These are phyloP conservation scores for Kwoniella europaea DNA, from an alignment of 768 basidiomycete genomes.

Conservation along the genomic window DNA sequence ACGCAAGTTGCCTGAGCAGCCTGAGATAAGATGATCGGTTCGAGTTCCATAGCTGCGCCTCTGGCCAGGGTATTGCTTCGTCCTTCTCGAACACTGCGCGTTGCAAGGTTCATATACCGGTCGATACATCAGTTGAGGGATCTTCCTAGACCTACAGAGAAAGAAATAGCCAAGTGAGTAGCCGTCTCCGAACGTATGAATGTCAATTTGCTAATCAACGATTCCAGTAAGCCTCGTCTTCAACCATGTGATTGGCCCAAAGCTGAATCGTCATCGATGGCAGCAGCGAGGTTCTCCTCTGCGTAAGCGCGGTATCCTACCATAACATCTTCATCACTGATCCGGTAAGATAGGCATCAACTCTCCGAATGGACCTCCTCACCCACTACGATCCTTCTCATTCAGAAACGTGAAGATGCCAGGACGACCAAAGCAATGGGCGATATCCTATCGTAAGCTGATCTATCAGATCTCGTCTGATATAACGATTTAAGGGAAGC, in stretches of 20 bases:
- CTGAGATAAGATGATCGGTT: neutral
- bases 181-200: neutral
- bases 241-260: slow-evolving; percentile 18
- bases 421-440: slow-evolving; percentile 47
- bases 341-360: slow-evolving; percentile 30
- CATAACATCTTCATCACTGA: neutral
- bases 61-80: neutral
- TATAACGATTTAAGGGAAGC: too few species aligned
- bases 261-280: slow-evolving; percentile 33
- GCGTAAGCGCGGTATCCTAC: slow-evolving; percentile 21
- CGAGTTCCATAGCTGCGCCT: neutral
- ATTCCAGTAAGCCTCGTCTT: slow-evolving; percentile 31
- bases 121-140: slow-evolving; percentile 32
- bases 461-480: too few species aligned
- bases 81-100: neutral
- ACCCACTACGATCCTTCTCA: slow-evolving; percentile 53
- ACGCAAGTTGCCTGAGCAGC: too few species aligned
- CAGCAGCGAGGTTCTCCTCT: slow-evolving; percentile 20
- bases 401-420: slow-evolving; percentile 58
- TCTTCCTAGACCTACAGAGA: slow-evolving; percentile 26
- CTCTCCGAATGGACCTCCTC: slow-evolving; percentile 40
- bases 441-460: slow-evolving; percentile 42
- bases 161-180: slow-evolving; percentile 27
- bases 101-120: neutral
- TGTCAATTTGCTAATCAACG: neutral